Evolutionary conservation across 2,329 filamentous ascomycete species (phyloP).

Genomic region (Raffaelea ambrosiae): DNA sequence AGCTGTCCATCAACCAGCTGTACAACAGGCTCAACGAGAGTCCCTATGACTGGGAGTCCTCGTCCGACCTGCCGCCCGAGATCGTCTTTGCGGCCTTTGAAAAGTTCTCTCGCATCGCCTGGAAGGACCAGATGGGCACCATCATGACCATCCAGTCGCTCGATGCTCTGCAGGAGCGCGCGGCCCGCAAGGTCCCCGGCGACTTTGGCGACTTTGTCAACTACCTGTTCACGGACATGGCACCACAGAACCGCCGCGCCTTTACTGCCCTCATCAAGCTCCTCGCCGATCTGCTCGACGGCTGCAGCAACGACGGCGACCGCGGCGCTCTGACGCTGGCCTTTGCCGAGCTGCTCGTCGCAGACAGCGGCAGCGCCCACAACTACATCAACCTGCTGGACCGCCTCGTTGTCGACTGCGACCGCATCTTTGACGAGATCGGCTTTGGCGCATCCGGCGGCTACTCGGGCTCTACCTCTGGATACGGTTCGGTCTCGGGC

Average conservation of each 20-base stretch:
- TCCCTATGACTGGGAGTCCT: conserved; percentile 68
- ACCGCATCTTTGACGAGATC: conserved; percentile 71
- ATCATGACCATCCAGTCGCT: conserved; percentile 67
- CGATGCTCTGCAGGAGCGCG: conserved; percentile 62
- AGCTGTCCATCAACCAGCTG: conserved; percentile 75
- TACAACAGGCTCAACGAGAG: conserved; percentile 84
- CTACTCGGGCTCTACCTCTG: not conserved
- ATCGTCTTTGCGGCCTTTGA: conserved; percentile 88
- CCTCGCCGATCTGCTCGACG: conserved; percentile 78
- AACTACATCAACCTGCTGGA: conserved; percentile 85
- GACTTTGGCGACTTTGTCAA: conserved; percentile 66
- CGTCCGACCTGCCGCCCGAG: conserved; percentile 68
- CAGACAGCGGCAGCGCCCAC: conserved; percentile 56
- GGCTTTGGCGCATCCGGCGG: conserved; percentile 17
- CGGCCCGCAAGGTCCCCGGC: conserved; percentile 57
- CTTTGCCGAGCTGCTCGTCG: conserved; percentile 79
- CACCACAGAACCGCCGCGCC: conserved; percentile 63
- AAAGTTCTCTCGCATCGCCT: conserved; percentile 81
- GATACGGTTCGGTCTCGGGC: not conserved
- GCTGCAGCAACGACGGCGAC: conserved; percentile 85
- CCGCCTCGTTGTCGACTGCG: conserved; percentile 80
- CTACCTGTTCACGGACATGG: conserved; percentile 56
- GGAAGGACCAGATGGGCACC: conserved; percentile 80
- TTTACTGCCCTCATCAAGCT: conserved; percentile 79
- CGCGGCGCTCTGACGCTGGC: conserved; percentile 79